Percentiles rank a stretch among this genome's conserved stretches.
Conservation (phyloP, 2,329 filamentous ascomycete genomes). For the Aspergillus sp. region DNA sequence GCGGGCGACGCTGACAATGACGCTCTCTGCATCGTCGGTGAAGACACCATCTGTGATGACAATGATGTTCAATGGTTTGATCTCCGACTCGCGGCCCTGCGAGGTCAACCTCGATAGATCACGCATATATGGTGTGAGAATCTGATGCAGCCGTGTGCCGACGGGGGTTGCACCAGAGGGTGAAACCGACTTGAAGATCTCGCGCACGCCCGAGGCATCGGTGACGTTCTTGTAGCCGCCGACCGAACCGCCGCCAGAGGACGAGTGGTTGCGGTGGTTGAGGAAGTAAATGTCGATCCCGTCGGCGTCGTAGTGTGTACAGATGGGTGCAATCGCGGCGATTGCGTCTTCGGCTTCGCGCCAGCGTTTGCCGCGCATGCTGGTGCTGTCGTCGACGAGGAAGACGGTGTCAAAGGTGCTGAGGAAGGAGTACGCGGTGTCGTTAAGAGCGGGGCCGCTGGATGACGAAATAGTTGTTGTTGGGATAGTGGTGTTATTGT, state of each 20-base stretch:
- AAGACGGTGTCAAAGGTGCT: conserved; percentile 83
- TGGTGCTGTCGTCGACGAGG: conserved; percentile 88
- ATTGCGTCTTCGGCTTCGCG: conserved; percentile 73
- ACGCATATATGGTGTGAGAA: conserved; percentile 73
- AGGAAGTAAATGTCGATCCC: conserved; percentile 93
- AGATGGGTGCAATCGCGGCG: conserved; percentile 76
- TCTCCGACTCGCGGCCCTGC: conserved; percentile 39
- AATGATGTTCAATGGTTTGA: conserved; percentile 87
- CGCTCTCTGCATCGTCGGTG: conserved; percentile 74
- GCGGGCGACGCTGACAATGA: conserved; percentile 69
- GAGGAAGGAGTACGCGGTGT: conserved; percentile 78
- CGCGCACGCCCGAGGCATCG: conserved; percentile 60
- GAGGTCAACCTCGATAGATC: conserved; percentile 54
- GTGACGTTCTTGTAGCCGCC: conserved; percentile 69
- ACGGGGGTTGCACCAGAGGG: conserved; percentile 75
- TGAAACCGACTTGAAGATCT: conserved; percentile 70
- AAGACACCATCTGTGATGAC: conserved; percentile 89
- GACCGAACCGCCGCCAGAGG: conserved; percentile 44
- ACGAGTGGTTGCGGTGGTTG: conserved; percentile 61
- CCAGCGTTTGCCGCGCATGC: conserved; percentile 82
- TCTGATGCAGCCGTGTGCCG: conserved; percentile 69
- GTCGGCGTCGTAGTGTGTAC: conserved; percentile 76
- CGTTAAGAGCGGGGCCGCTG: conserved; percentile 42
- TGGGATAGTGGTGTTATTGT: background rate
- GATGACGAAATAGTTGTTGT: conserved; percentile 28